Conservation (phyloP, 352 stramenopile genomes). For the Phytophthora colocasiae region DNA sequence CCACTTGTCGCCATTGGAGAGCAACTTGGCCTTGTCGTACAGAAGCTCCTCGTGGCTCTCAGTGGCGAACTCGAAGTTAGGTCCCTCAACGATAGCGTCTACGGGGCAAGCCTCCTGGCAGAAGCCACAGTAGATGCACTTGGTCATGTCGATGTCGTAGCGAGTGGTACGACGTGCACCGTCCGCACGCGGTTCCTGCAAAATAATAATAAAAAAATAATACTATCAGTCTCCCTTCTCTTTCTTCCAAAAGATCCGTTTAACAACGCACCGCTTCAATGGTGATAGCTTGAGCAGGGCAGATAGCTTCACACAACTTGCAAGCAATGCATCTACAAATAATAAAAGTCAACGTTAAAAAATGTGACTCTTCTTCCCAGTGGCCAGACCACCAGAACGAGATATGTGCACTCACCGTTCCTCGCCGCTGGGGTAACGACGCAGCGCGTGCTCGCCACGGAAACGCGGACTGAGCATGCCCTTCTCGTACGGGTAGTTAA, state of each 20-base stretch:
- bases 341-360: neutral
- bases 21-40: slow-evolving; percentile 99
- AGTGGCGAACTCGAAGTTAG: slow-evolving; percentile 99
- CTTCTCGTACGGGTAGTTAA: slow-evolving; percentile 99
- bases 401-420: slow-evolving; percentile 85
- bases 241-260: slow-evolving; percentile 7
- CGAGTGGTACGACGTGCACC: slow-evolving; percentile 98
- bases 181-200: slow-evolving; percentile 95
- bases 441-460: slow-evolving; percentile 98
- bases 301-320: slow-evolving; percentile 99
- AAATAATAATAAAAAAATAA: neutral
- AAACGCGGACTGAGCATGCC: slow-evolving; percentile 96
- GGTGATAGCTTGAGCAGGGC: slow-evolving; percentile 99
- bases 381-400: slow-evolving; percentile 25
- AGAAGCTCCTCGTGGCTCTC: slow-evolving; percentile 99
- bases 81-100: slow-evolving; percentile 99
- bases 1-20: slow-evolving; percentile 99
- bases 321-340: slow-evolving; percentile 97
- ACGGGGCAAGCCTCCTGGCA: slow-evolving; percentile 97
- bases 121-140: slow-evolving; percentile 99
- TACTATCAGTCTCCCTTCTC: slow-evolving; percentile 4
- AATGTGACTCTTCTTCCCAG: slow-evolving; percentile 9
- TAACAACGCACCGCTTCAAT: slow-evolving; percentile 94
- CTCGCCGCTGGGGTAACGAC: slow-evolving; percentile 99
- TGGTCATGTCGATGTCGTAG: slow-evolving; percentile 99